phyloP scores from a whole-genome alignment of 1,284 basidiomycete genomes.

The Stereum hirsutum region DNA sequence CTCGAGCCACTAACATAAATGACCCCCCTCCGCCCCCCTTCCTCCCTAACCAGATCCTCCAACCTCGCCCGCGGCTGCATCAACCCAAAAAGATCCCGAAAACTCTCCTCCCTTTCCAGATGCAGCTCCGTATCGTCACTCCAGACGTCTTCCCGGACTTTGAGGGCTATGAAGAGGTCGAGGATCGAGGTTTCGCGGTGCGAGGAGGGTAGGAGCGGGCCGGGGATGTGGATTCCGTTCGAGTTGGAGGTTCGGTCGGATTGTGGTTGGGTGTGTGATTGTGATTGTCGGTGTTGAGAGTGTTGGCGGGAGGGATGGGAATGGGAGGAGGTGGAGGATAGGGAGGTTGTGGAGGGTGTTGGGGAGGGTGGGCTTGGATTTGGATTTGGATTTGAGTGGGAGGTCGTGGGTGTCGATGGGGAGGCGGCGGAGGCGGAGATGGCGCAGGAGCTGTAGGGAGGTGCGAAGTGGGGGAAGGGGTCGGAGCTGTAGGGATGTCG shows the following conservation, averaged over 20 bases:
- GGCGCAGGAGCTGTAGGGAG: constrained; percentile 17
- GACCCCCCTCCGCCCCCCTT: constrained; percentile 43
- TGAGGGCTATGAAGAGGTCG: constrained; percentile 68
- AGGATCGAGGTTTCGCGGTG: constrained; percentile 68
- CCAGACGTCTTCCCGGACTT: constrained; percentile 69
- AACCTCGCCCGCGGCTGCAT: constrained; percentile 60
- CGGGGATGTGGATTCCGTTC: too few relatives aligned
- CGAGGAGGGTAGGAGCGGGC: constrained; percentile 22
- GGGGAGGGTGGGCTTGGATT: not conserved
- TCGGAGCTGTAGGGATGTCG: constrained; percentile 62
- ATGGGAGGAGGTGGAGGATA: constrained; percentile 8
- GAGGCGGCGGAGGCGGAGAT: not conserved
- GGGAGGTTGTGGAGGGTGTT: too few relatives aligned
- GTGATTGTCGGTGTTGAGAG: too few relatives aligned
- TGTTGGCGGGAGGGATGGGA: too few relatives aligned
- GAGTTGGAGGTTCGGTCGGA: constrained; percentile 12
- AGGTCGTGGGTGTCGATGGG: constrained; percentile 4
- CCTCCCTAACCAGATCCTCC: constrained; percentile 59
- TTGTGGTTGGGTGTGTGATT: constrained; percentile 3
- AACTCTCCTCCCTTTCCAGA: constrained; percentile 60
- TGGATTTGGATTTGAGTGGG: too few relatives aligned
- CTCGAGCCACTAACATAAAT: not conserved
- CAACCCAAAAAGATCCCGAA: constrained; percentile 68
- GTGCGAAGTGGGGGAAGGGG: constrained; percentile 49
- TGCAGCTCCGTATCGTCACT: constrained; percentile 63